Evolutionary conservation across 1,284 basidiomycete genomes (phyloP).

Genomic region (Ustilago curta): DNA sequence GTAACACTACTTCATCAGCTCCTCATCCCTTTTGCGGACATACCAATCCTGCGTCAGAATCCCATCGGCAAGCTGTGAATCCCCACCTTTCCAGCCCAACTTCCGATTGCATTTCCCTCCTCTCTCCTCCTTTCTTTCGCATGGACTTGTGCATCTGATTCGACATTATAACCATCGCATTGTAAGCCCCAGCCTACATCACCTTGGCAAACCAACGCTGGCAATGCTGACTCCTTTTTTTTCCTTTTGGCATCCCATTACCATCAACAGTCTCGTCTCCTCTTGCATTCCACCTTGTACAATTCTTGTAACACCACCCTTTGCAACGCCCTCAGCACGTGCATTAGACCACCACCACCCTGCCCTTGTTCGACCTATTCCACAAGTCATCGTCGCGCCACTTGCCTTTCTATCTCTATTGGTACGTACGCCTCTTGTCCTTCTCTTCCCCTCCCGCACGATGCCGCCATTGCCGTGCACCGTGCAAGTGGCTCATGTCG

Average conservation of each 20-base stretch:
- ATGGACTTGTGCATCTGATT: slow-evolving; percentile 41
- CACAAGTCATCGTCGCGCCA: slow-evolving; percentile 1
- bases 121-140: slow-evolving; percentile 7
- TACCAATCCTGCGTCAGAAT: slow-evolving; percentile 24
- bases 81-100: slow-evolving; percentile 10
- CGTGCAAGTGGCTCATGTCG: not conserved
- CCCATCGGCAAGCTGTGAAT: slow-evolving; percentile 29
- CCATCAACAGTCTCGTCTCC: slow-evolving; percentile 29
- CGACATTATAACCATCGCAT: slow-evolving; percentile 28
- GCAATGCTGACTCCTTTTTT: slow-evolving; percentile 10
- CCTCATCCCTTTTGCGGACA: slow-evolving; percentile 14
- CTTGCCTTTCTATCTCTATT: not conserved
- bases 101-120: slow-evolving; percentile 19
- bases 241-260: not conserved
- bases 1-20: slow-evolving; percentile 25
- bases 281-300: slow-evolving; percentile 48
- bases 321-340: slow-evolving; percentile 24
- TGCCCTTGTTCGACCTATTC: not conserved
- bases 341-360: slow-evolving; percentile 33
- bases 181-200: slow-evolving; percentile 11
- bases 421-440: slow-evolving; percentile 1
- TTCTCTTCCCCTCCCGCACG: not conserved
- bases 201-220: not conserved
- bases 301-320: slow-evolving; percentile 50
- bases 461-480: not conserved